Evolutionary conservation across 495 filamentous ascomycete species (phyloP).

Genomic region (Penicillium verhagenii): DNA sequence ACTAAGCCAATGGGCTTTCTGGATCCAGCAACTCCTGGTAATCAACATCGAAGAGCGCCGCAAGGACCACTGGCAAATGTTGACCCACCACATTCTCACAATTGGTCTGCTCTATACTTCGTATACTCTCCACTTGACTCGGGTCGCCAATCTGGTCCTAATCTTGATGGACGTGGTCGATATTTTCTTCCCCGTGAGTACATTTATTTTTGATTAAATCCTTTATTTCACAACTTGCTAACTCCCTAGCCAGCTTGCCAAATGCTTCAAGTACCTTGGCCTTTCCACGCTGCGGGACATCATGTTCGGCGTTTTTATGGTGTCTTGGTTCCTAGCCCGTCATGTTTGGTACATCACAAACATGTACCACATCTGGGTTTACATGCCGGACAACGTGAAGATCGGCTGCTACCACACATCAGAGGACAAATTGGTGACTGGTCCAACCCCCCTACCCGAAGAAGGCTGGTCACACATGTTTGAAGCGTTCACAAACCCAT

Average conservation of each 20-base stretch:
- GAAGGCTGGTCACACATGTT: neutral
- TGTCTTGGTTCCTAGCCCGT: neutral
- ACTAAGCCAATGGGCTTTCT: neutral
- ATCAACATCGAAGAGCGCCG: neutral
- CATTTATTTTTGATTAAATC: neutral
- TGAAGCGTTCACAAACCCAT: neutral
- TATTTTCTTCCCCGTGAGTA: neutral
- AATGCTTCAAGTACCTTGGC: neutral
- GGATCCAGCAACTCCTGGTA: neutral
- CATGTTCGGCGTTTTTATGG: neutral
- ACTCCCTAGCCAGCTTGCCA: neutral
- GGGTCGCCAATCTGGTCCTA: neutral
- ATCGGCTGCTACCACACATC: neutral
- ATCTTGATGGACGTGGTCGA: neutral
- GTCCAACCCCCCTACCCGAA: neutral
- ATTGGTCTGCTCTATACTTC: neutral
- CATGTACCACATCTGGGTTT: neutral
- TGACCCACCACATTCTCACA: neutral
- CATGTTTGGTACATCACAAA: neutral
- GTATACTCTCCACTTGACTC: neutral
- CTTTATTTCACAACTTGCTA: neutral
- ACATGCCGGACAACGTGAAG: neutral
- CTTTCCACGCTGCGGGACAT: neutral
- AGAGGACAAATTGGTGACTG: neutral
- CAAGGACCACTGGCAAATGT: neutral